Base-by-base conservation (phyloP, 257 asterid species). In the Penstemon davidsonii region DNA sequence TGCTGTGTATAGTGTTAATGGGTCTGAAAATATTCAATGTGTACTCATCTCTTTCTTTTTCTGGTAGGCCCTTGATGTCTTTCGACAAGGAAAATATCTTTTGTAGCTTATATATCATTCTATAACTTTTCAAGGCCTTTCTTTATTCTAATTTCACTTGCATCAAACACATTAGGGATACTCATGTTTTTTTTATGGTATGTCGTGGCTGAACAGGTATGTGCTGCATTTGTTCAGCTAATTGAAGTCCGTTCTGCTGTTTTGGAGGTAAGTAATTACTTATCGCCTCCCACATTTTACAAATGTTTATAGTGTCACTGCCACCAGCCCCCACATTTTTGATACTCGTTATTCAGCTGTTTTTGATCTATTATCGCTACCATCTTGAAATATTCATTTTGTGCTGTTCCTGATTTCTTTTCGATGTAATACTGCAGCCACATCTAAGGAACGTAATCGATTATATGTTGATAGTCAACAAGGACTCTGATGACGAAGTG, bases 161-260 rank as follows among this genome's bases (percentile, higher is more conserved):
- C 11, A 15, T 15, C 64, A 6, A 61, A 56, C 45, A 11, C n/a
- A 38, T 78, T 64, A 60, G 71, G 70, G 71, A 43, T 53, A 52
- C 33, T 55, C 44, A 40, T 52, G 67, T 76, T 62, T 25, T 67
- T 25, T 0, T 77, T 71, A 40, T 52, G 60, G 71, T 62, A 39
- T 62, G 3, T 18, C 25, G 67, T 36, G 51, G 2, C 62, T 73
- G 77, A 55, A 77, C 87, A 93, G 98, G 99, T 94, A 33, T 94
- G 97, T 77, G 72, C 96, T 61, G 99, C 99, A 58, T 94, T 94
- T 78, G 99, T 94, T 71, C 98, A 94, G 74, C 84, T 94, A 69
- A 77, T 91, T 67, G 99, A 89, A 81, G 89, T 91, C 73, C 89
- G 89, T 55, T 82, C 93, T 62, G 83, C 87, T 76, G 80, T 83